Base-by-base conservation (phyloP, 139 green algal genomes). In the Bryopsis sp. region DNA sequence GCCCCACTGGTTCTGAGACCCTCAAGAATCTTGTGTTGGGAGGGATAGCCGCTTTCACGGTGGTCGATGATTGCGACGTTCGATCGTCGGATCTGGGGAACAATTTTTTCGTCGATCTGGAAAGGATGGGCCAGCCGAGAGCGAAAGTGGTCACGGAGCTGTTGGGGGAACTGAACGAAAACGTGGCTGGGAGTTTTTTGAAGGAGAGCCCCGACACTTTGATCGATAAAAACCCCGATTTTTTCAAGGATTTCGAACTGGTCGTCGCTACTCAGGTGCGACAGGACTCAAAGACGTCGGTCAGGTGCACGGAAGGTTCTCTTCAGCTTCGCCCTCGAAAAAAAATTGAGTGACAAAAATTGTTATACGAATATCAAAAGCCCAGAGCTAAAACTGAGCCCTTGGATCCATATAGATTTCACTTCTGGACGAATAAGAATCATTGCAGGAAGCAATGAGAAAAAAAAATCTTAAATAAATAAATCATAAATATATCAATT, bases 21-120 rank as follows among this genome's bases (percentile, higher is more conserved):
- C 78, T 98, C 5, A 98, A 98, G 70, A 98, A 98, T 71, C 75
- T 98, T 22, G 93, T 99, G 0, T 82, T 98, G 33, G 92, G 93
- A 0, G 93, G 93, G 70, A 97, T 98, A 8, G 79, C 78, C 2
- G 82, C 83, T 1, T 98, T 98, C 81, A 97, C 91, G 0, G 80
- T 98, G 15, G 86, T 99, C 22, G 93, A 98, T 67, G 82, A 74
- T 0, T 66, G 59, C 5, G 84, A 79, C 36, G 90, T 98, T 4
- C 64, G 68, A 11, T 57, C 81, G 0, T 28, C 60, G 1, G 93
- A 98, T 70, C 61, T 97, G 3, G 93, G 92, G 28, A 97, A 96
- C 81, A 98, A 98, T 72, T 98, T 91, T 62, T 67, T 98, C n/a
- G 70, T 96, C 47, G 72, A 81, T 24, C 36, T 69, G 0, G 64